Percentiles rank a stretch among this genome's conserved stretches.
These are phyloP conservation scores for Mycena capillaripes DNA, from an alignment of 768 basidiomycete species.

Conservation along the genomic window DNA sequence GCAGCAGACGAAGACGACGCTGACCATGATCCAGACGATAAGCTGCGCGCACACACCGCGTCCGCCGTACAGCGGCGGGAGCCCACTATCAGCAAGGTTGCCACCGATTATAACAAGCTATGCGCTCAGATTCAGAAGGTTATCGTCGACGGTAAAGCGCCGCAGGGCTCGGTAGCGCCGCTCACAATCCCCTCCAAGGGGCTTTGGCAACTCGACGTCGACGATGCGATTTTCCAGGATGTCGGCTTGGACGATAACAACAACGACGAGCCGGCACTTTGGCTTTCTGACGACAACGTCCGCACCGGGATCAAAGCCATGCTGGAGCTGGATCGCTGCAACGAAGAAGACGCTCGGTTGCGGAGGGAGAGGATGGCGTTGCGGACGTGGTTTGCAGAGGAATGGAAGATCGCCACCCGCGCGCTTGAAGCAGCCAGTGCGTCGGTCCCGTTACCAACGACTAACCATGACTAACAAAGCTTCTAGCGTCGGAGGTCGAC, in stretches of 20 bases:
- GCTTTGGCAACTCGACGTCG: slow-evolving; percentile 4
- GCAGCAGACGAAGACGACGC: neutral
- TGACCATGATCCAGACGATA: neutral
- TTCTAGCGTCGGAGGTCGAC: neutral
- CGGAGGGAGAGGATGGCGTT: slow-evolving; percentile 36
- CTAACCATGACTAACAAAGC: neutral
- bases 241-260: slow-evolving; percentile 28
- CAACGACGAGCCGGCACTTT: slow-evolving; percentile 31
- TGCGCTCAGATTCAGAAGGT: neutral
- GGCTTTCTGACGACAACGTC: slow-evolving; percentile 47
- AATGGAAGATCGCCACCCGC: slow-evolving; percentile 1
- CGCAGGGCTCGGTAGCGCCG: neutral
- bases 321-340: slow-evolving; percentile 36
- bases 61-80: neutral
- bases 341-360: slow-evolving; percentile 38
- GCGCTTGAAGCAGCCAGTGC: neutral
- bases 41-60: neutral
- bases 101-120: slow-evolving; percentile 7
- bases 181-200: neutral
- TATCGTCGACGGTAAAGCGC: neutral
- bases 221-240: neutral
- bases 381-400: slow-evolving; percentile 27
- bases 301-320: slow-evolving; percentile 45
- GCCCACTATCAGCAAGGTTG: neutral
- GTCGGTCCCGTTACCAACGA: no score